Evolutionary conservation across 2,329 filamentous ascomycete genomes (phyloP), one percentile per base, ranked within the genome.

Genomic region (Alternaria burnsii): DNA sequence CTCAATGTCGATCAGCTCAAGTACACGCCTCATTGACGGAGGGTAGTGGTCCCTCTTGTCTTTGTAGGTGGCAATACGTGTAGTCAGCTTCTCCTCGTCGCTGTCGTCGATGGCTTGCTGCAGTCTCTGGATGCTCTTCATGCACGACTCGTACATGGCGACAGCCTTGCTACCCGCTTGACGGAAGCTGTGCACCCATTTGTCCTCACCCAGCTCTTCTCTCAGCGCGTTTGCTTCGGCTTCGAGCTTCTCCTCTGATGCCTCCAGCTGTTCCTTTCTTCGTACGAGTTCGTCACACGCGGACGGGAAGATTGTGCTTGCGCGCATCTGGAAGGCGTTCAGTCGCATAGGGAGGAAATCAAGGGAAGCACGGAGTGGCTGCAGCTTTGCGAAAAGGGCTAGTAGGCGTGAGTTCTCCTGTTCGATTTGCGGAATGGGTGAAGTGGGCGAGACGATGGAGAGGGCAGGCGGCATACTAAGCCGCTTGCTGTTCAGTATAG

Each of bases 281-380:
- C 90, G 89, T 60, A 93, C 91, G 6, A 99, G 82, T 77, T 98
- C 95, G 34, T 94, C 89, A 68, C 94, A 97, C 0, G 94, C 94
- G 9, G 91, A 95, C 0, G 95, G 94, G 70, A 99, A 97, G 8
- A 92, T 87, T 3, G 82, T 81, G 59, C 91, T 88, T 0, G 93
- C 95, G 63, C 93, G 87, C 3, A 87, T 83, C 70, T 94, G 89
- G 73, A 98, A 99, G 44, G 91, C 91, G 1, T 92, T 93, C 16
- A 99, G 81, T 54, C 94, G 86, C 94, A 98, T 98, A 1, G 95
- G 95, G 22, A 99, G 81, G 72, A 99, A 99, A 78, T 98, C 95
- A 34, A 99, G 84, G 0, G 94, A 97, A 2, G 95, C 95, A 55
- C 94, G 87, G 20, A 99, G 81, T 1, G 95, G 94, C 71, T 98